Base-by-base conservation (phyloP, 768 basidiomycete species). In the Tylopilus sp. region DNA sequence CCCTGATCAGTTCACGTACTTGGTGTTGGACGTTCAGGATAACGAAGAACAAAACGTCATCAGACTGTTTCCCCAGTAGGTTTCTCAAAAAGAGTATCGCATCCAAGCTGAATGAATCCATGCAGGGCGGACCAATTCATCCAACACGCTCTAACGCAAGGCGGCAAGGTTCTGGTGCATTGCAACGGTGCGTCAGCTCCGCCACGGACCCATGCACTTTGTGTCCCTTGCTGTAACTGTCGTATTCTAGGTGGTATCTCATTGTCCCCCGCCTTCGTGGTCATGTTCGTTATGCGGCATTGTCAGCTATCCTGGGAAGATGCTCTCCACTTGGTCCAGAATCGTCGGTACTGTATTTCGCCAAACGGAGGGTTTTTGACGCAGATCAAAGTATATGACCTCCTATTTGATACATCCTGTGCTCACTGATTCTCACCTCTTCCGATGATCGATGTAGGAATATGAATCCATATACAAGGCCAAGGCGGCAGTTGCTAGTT, bases 1-100 rank as follows among this genome's bases (percentile, higher is more conserved):
- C 62, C 85, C 85, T 3, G 86, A 86, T 0, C 73, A 80, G 20
- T 91, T 95, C 70, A 61, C 65, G 35, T 97, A 97, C 67, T 68
- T 92, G 63, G 82, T 84, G 1, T 74, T 95, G 30, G 87, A 95
- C 65, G 90, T 97, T 23, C 80, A 92, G 65, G 93, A 97, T 67
- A 91, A 82, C 57, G 92, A 95, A 67, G 93, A 95, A 64, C 94
- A 97, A 72, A 97, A 97, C 65, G 77, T 97, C 36, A 95, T 97
- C 59, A 79, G 89, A 23, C 71, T 94, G 39, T 95, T 95, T 69
- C 94, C 93, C n/a, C 65, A 68, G 93, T 93, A 56, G 50, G 81
- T 73, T 23, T 18, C 23, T 50, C 26, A 5, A 20, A 5, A 10
- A 25, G n/a, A n/a, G 12, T 47, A 18, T 40, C 13, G 22, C 33